These are phyloP conservation scores for Auricularia sp. DNA, from an alignment of 768 basidiomycete species.

Conservation along the genomic window DNA sequence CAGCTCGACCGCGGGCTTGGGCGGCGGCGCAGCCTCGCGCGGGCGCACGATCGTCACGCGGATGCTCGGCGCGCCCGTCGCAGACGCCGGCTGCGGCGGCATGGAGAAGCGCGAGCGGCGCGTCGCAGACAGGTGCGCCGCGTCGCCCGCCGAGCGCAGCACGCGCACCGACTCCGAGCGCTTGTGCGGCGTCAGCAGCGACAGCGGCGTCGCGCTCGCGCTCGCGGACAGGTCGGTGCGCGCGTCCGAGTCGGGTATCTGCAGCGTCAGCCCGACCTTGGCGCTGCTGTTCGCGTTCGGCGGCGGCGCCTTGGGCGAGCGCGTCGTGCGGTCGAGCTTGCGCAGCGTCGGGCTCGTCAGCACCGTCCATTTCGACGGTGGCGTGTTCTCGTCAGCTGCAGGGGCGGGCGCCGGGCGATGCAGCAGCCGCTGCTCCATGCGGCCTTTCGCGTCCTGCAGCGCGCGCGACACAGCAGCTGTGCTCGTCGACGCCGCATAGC, in stretches of 20 bases:
- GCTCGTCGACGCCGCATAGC: neutral
- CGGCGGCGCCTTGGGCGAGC: neutral
- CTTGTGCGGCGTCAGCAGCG: neutral
- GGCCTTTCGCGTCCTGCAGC: neutral
- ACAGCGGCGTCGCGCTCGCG: neutral
- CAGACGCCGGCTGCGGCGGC: neutral
- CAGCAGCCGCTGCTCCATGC: neutral
- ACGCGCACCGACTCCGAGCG: neutral
- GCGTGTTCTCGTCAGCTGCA: neutral
- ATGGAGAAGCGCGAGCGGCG: neutral
- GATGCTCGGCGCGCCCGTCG: neutral
- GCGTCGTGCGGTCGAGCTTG: neutral
- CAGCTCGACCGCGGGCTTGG: neutral
- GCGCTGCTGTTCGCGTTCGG: neutral
- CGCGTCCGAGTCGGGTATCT: neutral
- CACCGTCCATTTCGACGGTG: neutral
- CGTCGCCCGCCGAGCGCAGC: neutral
- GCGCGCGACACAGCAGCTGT: neutral
- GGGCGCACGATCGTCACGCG: neutral
- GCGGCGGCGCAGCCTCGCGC: neutral
- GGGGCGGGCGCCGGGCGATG: neutral
- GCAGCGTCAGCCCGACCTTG: neutral
- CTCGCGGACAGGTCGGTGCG: neutral
- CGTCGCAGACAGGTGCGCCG: neutral
- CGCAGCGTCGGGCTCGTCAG: neutral